Conservation (phyloP, 208 protist genomes). For the Tritrichomonas foetus region DNA sequence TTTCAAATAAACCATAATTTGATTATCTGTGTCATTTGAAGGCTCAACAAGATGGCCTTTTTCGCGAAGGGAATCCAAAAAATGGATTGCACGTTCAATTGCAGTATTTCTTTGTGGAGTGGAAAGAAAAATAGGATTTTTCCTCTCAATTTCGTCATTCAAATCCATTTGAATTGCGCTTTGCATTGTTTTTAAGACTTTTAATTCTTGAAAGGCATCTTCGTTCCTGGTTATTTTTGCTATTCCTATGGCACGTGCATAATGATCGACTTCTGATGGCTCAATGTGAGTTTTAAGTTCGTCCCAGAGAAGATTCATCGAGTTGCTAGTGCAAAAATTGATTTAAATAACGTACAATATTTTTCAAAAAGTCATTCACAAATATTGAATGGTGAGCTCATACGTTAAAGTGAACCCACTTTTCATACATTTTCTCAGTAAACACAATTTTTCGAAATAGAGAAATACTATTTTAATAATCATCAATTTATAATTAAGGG, state of each 20-base stretch:
- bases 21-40: not conserved
- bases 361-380: too few relatives aligned
- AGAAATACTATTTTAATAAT: too few relatives aligned
- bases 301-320: not conserved
- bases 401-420: too few relatives aligned
- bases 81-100: not conserved
- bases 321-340: too few relatives aligned
- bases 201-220: not conserved
- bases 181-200: not conserved
- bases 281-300: not conserved
- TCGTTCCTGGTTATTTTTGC: not conserved
- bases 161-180: not conserved
- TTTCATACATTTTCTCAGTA: too few relatives aligned
- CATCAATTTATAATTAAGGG: too few relatives aligned
- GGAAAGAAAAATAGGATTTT: not conserved
- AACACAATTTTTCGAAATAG: too few relatives aligned
- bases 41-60: not conserved
- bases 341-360: too few relatives aligned
- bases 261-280: not conserved
- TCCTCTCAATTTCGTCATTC: not conserved
- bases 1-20: slow-evolving; percentile 10
- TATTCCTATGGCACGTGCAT: not conserved
- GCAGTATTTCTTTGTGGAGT: not conserved
- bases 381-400: too few relatives aligned
- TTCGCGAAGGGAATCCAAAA: not conserved